Conservation (phyloP, 179 eudicot species). For the Heliamphora pulchella region DNA sequence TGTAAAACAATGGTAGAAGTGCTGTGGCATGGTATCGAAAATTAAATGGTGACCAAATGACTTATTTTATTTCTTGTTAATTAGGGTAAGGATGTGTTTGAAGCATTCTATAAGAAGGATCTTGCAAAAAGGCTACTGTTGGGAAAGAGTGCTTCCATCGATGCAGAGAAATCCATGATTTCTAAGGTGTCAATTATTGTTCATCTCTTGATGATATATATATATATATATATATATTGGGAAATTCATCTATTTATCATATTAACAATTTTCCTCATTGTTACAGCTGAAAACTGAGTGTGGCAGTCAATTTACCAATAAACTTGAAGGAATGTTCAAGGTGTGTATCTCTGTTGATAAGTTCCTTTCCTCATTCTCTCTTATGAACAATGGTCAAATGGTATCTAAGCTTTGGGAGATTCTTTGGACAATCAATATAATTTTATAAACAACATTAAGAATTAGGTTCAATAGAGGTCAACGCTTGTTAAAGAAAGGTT, state of each 20-base stretch:
- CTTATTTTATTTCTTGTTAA: conserved; percentile 13
- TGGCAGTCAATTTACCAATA: conserved; percentile 96
- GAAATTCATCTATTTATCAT: not conserved
- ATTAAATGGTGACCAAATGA: not conserved
- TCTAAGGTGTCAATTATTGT: conserved; percentile 35
- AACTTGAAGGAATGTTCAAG: conserved; percentile 99
- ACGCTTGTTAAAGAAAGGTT: too few relatives aligned
- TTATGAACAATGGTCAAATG: not conserved
- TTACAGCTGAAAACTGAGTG: conserved; percentile 96
- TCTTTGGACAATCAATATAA: too few relatives aligned
- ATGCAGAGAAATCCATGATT: conserved; percentile 98
- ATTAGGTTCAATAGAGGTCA: too few relatives aligned
- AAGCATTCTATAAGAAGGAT: conserved; percentile 97
- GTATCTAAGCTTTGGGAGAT: too few relatives aligned
- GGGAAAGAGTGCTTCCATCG: conserved; percentile 98
- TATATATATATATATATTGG: too few relatives aligned
- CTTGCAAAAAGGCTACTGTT: conserved; percentile 92
- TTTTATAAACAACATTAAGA: not conserved
- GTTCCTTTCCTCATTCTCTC: not conserved
- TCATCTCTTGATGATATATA: too few relatives aligned
- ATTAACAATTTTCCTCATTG: conserved; percentile 16
- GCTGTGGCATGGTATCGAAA: not conserved
- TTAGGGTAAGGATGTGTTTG: conserved; percentile 99
- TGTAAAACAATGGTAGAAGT: not conserved
- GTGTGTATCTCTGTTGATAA: conserved; percentile 30